Conservation (phyloP, 129 eudicot species). For the Artemisia tridentata region DNA sequence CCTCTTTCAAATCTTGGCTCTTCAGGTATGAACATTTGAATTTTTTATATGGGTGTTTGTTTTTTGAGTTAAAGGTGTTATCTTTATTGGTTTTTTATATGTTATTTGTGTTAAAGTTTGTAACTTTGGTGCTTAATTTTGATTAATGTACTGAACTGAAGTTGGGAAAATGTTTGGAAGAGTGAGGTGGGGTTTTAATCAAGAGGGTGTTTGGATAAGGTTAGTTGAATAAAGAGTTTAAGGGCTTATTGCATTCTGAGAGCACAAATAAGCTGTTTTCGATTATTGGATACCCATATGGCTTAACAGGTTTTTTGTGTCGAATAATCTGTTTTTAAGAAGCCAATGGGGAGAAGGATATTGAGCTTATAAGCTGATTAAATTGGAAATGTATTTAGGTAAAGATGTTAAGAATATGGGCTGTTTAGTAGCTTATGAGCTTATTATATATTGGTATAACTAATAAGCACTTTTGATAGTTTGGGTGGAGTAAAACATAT, state of each 20-base stretch:
- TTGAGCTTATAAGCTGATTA: not conserved
- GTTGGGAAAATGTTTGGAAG: not conserved
- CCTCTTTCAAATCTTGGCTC: slow-evolving; percentile 56
- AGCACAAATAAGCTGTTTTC: not conserved
- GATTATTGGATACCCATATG: not conserved
- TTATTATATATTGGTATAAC: too few species aligned
- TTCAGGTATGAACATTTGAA: slow-evolving; percentile 40
- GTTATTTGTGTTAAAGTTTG: not conserved
- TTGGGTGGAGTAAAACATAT: too few species aligned
- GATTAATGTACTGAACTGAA: not conserved
- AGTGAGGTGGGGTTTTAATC: not conserved
- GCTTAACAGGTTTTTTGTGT: not conserved
- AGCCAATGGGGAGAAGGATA: not conserved
- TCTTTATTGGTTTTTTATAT: slow-evolving; percentile 5
- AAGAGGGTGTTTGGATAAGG: too few species aligned
- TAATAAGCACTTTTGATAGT: too few species aligned
- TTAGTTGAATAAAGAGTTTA: too few species aligned
- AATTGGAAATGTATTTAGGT: not conserved
- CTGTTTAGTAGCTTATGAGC: too few species aligned
- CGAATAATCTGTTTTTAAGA: not conserved
- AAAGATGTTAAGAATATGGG: too few species aligned
- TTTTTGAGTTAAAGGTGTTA: not conserved
- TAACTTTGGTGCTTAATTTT: not conserved
- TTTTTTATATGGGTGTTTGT: not conserved
- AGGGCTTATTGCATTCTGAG: too few species aligned